Percentiles rank a stretch among this genome's conserved stretches.
phyloP scores from a whole-genome alignment of 75 land plant species.

The Larix kaempferi region DNA sequence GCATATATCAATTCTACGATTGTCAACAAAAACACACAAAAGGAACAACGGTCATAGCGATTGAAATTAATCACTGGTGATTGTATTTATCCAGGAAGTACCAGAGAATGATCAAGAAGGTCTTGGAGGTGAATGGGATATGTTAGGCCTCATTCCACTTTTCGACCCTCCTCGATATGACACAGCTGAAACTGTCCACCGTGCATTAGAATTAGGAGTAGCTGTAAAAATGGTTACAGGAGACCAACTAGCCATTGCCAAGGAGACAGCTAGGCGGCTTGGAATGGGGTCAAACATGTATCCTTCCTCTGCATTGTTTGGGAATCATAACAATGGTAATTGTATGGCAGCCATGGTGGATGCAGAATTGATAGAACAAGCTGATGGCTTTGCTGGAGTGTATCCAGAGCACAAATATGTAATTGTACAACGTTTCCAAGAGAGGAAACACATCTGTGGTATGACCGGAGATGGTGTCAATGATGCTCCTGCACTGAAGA shows the following conservation, averaged over 20 bases:
- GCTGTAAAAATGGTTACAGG: slow-evolving; percentile 41
- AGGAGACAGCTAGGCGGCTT: slow-evolving; percentile 32
- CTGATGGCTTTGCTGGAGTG: slow-evolving; percentile 46
- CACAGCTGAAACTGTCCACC: slow-evolving; percentile 30
- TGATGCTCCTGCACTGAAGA: slow-evolving; percentile 97
- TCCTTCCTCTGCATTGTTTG: slow-evolving; percentile 29
- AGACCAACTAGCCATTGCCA: slow-evolving; percentile 39
- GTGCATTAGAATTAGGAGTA: slow-evolving; percentile 35
- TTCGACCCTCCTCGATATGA: slow-evolving; percentile 39
- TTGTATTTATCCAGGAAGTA: slow-evolving; percentile 18
- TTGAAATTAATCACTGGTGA: too few relatives aligned
- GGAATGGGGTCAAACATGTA: slow-evolving; percentile 45
- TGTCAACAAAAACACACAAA: too few relatives aligned
- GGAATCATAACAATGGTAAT: background rate
- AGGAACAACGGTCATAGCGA: too few relatives aligned
- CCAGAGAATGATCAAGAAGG: slow-evolving; percentile 30
- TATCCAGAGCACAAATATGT: slow-evolving; percentile 38
- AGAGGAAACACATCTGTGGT: slow-evolving; percentile 36
- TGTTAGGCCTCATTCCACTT: slow-evolving; percentile 26
- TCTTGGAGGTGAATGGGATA: slow-evolving; percentile 28
- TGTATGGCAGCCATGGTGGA: slow-evolving; percentile 21
- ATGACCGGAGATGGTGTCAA: slow-evolving; percentile 99
- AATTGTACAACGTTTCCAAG: slow-evolving; percentile 28
- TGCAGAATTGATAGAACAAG: slow-evolving; percentile 33
- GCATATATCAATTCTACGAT: too few relatives aligned